Evolutionary conservation across 2,329 filamentous ascomycete genomes (phyloP).

Genomic region (Colletotrichum navitas): DNA sequence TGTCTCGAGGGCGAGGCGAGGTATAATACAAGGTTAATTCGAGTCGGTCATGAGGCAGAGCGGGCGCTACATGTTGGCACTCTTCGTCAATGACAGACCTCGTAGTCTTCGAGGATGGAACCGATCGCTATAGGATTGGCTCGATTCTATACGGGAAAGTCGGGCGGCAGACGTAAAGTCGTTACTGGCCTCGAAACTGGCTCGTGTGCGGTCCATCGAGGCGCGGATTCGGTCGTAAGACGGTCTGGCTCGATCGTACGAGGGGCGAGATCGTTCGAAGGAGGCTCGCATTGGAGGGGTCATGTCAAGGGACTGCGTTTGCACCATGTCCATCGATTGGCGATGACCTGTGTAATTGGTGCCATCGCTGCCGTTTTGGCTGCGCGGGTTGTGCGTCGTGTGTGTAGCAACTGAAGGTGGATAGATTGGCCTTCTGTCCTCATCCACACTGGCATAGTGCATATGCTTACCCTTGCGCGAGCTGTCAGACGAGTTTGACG

Average conservation of each 20-base stretch:
- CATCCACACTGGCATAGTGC: slow-evolving; percentile 76
- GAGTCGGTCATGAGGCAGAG: slow-evolving; percentile 2
- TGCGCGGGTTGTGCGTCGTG: slow-evolving; percentile 82
- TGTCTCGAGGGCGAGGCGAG: slow-evolving; percentile 20
- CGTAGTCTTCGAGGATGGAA: slow-evolving; percentile 57
- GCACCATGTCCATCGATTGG: slow-evolving; percentile 66
- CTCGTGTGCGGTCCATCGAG: slow-evolving; percentile 87
- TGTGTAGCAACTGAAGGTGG: slow-evolving; percentile 88
- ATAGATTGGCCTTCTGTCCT: slow-evolving; percentile 93
- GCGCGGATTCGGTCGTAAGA: slow-evolving; percentile 90
- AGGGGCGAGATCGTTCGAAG: slow-evolving; percentile 58
- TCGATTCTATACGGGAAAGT: slow-evolving; percentile 85
- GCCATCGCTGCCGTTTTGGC: slow-evolving; percentile 92
- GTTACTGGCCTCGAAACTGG: slow-evolving; percentile 87
- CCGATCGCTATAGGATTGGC: slow-evolving; percentile 59
- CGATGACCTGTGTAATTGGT: slow-evolving; percentile 86
- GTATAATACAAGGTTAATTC: slow-evolving; percentile 48
- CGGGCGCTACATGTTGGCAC: slow-evolving; percentile 52
- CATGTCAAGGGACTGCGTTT: slow-evolving; percentile 43
- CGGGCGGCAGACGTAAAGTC: slow-evolving; percentile 94
- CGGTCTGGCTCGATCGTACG: slow-evolving; percentile 78
- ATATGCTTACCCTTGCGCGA: slow-evolving; percentile 68
- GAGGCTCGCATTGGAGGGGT: slow-evolving; percentile 46
- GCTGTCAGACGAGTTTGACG: slow-evolving; percentile 70
- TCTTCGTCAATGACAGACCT: slow-evolving; percentile 59